phyloP scores from a whole-genome alignment of 768 basidiomycete species.

The Grammothele lineata region DNA sequence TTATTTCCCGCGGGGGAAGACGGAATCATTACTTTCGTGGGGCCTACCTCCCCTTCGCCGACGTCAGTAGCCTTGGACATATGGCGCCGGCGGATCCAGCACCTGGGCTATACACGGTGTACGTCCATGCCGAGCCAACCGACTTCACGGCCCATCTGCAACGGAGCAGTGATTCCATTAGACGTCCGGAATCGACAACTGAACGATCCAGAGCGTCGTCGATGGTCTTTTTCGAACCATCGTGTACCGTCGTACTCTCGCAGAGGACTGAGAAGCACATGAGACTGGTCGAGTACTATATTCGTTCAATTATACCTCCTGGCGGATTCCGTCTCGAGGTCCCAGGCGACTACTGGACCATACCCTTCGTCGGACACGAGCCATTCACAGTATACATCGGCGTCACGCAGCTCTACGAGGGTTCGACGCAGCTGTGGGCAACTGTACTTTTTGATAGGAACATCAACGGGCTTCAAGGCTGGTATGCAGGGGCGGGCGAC shows the following conservation, averaged over 20 bases:
- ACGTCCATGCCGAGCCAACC: neutral
- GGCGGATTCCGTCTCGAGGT: conserved; percentile 3
- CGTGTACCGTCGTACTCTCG: conserved; percentile 4
- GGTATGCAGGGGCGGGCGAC: neutral
- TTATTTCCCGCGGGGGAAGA: conserved; percentile 5
- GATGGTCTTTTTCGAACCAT: conserved; percentile 11
- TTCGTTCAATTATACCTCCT: neutral
- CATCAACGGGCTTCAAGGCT: neutral
- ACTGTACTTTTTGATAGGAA: conserved; percentile 5
- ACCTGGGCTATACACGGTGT: neutral
- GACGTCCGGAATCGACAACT: neutral
- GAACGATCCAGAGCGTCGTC: neutral
- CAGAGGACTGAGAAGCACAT: neutral
- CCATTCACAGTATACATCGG: conserved; percentile 11
- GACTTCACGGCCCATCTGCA: too few species aligned
- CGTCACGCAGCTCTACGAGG: neutral
- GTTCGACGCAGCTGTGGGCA: conserved; percentile 7
- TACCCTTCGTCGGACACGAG: conserved; percentile 5
- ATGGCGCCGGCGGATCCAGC: too few species aligned
- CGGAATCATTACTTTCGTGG: conserved; percentile 6
- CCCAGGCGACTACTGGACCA: conserved; percentile 2
- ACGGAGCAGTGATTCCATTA: too few species aligned
- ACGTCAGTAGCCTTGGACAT: too few species aligned
- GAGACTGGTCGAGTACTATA: conserved; percentile 1
- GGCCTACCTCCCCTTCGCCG: neutral